Evolutionary conservation across 1,284 basidiomycete species (phyloP), one percentile per base, ranked within the genome.

Genomic region (Moniliophthora roreri): DNA sequence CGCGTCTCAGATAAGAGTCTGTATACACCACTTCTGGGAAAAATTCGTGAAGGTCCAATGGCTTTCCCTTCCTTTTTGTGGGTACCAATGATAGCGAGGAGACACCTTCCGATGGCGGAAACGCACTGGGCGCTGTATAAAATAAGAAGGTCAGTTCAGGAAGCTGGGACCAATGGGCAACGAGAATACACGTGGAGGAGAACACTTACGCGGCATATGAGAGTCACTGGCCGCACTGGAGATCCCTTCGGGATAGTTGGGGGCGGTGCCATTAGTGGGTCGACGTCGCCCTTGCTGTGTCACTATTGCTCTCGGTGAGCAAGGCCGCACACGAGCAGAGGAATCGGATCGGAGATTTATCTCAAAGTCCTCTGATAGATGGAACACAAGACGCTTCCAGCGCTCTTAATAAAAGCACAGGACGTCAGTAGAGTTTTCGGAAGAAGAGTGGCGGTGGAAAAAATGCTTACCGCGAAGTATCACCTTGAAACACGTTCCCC

Each of bases 91-190:
- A 36, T 15, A 41, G 20, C 37, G 53, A 57, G 23, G 50, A 52
- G 37, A 51, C 20, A 1, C 51, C 51, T 18, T 50, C 20, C 4
- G 41, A 53, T 32, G 20, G 52, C 40, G 58, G 49, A 51, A 58
- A 62, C 18, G 58, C 60, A 42, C 61, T 60, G 13, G 66, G 66
- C 11, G 66, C 65, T 65, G 55, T 36, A 21, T 38, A 26, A 48
- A 15, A 10, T 35, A 21, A 39, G 28, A 35, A 39, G 13, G 38
- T 23, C 6, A 11, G 35, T 39, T 11, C 20, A 3, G 13, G 18
- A 11, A 16, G 11, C 5, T 23, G 15, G 15, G 21, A 38, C 23
- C 20, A 23, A 15, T 11, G 24, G 28, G 28, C 28, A 11, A 11
- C 28, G 7, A 32, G 6, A 32, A 32, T 32, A 11, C 28, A 32